Conservation (phyloP, 2,329 filamentous ascomycete species). For the Byssothecium circinans region DNA sequence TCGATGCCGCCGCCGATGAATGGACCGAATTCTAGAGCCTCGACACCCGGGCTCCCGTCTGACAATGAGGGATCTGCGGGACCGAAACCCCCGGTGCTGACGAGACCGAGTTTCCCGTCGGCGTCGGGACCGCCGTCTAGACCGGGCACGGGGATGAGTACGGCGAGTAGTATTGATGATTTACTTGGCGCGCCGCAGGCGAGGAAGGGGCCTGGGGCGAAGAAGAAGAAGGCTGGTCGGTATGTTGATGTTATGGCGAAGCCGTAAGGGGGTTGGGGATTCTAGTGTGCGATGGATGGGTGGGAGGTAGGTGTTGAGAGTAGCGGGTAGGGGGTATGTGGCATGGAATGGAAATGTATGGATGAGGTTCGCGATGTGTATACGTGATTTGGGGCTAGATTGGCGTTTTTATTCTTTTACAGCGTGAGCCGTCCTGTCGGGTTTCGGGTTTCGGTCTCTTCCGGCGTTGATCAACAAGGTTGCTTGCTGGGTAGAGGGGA, state of each 20-base stretch:
- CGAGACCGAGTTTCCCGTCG: slow-evolving; percentile 26
- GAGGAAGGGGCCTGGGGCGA: slow-evolving; percentile 59
- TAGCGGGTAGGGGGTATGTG: too few relatives aligned
- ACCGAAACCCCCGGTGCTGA: slow-evolving; percentile 25
- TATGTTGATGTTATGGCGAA: slow-evolving; percentile 90
- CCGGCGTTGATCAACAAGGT: too few relatives aligned
- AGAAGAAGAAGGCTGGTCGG: slow-evolving; percentile 78
- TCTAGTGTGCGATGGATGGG: too few relatives aligned
- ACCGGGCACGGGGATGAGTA: slow-evolving; percentile 80
- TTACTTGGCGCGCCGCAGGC: slow-evolving; percentile 74
- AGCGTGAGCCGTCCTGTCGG: too few relatives aligned
- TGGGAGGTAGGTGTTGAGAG: too few relatives aligned
- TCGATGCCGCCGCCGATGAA: slow-evolving; percentile 42
- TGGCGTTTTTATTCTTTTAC: too few relatives aligned
- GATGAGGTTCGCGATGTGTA: too few relatives aligned
- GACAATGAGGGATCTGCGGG: slow-evolving; percentile 30
- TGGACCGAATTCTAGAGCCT: slow-evolving; percentile 27
- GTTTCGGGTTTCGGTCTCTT: too few relatives aligned
- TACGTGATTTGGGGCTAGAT: too few relatives aligned
- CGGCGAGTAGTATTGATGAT: slow-evolving; percentile 94
- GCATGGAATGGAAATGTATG: too few relatives aligned
- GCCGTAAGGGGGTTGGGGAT: background rate
- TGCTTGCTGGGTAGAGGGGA: too few relatives aligned
- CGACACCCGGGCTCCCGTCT: slow-evolving; percentile 36
- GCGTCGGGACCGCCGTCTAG: slow-evolving; percentile 37